phyloP scores from a whole-genome alignment of 768 basidiomycete species.

The Podaxis carcinomalis region DNA sequence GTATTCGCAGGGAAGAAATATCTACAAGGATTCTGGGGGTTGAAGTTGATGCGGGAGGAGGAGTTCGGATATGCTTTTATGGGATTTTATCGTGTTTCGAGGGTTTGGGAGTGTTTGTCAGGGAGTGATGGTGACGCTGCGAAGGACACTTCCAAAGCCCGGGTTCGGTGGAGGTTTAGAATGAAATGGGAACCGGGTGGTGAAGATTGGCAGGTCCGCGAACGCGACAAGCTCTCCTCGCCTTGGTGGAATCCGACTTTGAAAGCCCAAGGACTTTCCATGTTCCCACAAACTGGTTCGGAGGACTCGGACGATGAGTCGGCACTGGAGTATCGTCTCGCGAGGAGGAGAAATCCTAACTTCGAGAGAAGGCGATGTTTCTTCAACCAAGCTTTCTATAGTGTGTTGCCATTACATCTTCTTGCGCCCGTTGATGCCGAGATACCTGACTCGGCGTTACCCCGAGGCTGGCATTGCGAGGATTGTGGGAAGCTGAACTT shows the following conservation, averaged over 20 bases:
- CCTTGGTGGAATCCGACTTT: constrained; percentile 24
- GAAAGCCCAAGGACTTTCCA: background rate
- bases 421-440: constrained; percentile 23
- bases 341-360: constrained; percentile 20
- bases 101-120: constrained; percentile 29
- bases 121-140: background rate
- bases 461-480: constrained; percentile 45
- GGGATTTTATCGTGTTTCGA: constrained; percentile 42
- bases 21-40: constrained; percentile 20
- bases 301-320: constrained; percentile 10
- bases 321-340: constrained; percentile 13
- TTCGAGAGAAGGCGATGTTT: constrained; percentile 20
- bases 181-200: constrained; percentile 48
- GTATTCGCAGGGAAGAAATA: constrained; percentile 33
- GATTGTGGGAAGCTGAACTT: constrained; percentile 46
- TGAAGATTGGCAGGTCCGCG: constrained; percentile 31
- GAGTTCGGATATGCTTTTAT: constrained; percentile 40
- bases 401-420: constrained; percentile 25
- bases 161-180: constrained; percentile 41
- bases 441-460: constrained; percentile 31
- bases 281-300: background rate
- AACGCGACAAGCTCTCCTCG: background rate
- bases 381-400: constrained; percentile 19
- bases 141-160: constrained; percentile 19
- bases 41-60: constrained; percentile 24